Evolutionary conservation across 768 basidiomycete genomes (phyloP).

Genomic region (Kwoniella shandongensis): DNA sequence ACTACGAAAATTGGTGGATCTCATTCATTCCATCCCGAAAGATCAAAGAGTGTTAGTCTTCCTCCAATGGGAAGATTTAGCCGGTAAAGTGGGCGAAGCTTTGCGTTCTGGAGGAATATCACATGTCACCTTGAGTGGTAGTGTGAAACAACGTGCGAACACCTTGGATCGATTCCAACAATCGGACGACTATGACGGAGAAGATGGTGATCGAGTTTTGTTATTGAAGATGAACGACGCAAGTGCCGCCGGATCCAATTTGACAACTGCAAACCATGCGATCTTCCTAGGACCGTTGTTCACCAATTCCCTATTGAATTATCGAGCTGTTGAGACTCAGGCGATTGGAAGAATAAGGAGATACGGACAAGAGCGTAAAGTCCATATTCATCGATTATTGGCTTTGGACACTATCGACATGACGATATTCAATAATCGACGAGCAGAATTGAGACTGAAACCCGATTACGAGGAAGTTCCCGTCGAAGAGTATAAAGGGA

Average conservation of each 20-base stretch:
- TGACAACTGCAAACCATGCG: slow-evolving; percentile 90
- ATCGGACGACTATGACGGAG: slow-evolving; percentile 56
- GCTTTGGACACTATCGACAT: slow-evolving; percentile 86
- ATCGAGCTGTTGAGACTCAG: slow-evolving; percentile 65
- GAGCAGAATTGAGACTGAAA: slow-evolving; percentile 24
- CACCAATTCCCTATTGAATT: slow-evolving; percentile 78
- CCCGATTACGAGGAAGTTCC: slow-evolving; percentile 40
- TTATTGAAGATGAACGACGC: slow-evolving; percentile 92
- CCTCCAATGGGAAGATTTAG: slow-evolving; percentile 93
- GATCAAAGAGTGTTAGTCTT: slow-evolving; percentile 85
- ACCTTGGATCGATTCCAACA: slow-evolving; percentile 84
- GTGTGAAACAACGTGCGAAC: slow-evolving; percentile 73
- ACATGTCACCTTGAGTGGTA: slow-evolving; percentile 78
- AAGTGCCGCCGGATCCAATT: slow-evolving; percentile 58
- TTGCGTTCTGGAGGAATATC: slow-evolving; percentile 69
- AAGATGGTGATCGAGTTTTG: slow-evolving; percentile 66
- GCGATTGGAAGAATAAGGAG: slow-evolving; percentile 62
- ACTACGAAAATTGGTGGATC: slow-evolving; percentile 62
- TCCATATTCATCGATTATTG: slow-evolving; percentile 78
- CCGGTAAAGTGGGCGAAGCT: slow-evolving; percentile 84
- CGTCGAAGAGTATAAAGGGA: slow-evolving; percentile 21
- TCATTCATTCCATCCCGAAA: slow-evolving; percentile 74
- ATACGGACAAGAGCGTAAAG: slow-evolving; percentile 69
- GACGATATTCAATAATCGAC: slow-evolving; percentile 62
- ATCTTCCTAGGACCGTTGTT: slow-evolving; percentile 92